Conservation (phyloP, 2,329 filamentous ascomycete genomes). For the Rosellinia necatrix region DNA sequence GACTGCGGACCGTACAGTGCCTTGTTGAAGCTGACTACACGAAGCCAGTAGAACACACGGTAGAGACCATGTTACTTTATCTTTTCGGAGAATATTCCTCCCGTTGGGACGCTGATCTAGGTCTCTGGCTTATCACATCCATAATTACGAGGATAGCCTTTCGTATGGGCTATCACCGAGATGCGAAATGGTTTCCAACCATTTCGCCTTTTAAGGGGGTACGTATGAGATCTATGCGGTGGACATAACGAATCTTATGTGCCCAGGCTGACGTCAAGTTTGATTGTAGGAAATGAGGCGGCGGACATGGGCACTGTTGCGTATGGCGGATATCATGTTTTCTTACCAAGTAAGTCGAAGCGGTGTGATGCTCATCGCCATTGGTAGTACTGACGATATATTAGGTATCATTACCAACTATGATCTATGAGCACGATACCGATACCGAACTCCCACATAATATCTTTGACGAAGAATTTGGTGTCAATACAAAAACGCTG, state of each 20-base stretch:
- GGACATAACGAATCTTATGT: neutral
- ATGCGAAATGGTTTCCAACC: conserved; percentile 73
- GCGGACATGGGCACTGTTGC: conserved; percentile 70
- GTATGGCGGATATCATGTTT: conserved; percentile 75
- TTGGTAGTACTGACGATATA: conserved; percentile 11
- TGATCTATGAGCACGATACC: conserved; percentile 75
- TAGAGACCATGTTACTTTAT: conserved; percentile 80
- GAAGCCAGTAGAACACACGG: conserved; percentile 71
- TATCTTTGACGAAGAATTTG: conserved; percentile 80
- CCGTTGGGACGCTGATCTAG: conserved; percentile 73
- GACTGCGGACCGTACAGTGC: conserved; percentile 76
- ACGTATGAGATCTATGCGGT: conserved; percentile 38
- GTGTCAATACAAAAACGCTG: conserved; percentile 68
- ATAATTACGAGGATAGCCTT: conserved; percentile 62
- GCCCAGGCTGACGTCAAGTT: conserved; percentile 21
- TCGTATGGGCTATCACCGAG: conserved; percentile 78
- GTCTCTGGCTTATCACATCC: conserved; percentile 63
- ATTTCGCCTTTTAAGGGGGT: conserved; percentile 74
- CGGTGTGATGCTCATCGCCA: neutral
- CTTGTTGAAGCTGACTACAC: conserved; percentile 78
- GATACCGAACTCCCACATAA: conserved; percentile 78
- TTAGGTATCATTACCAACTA: conserved; percentile 62
- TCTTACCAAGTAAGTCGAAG: conserved; percentile 70
- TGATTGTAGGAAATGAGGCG: conserved; percentile 67
- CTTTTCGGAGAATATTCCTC: conserved; percentile 76